Conservation (phyloP, 148 eudicot genomes). For the Nyssa sinensis region DNA sequence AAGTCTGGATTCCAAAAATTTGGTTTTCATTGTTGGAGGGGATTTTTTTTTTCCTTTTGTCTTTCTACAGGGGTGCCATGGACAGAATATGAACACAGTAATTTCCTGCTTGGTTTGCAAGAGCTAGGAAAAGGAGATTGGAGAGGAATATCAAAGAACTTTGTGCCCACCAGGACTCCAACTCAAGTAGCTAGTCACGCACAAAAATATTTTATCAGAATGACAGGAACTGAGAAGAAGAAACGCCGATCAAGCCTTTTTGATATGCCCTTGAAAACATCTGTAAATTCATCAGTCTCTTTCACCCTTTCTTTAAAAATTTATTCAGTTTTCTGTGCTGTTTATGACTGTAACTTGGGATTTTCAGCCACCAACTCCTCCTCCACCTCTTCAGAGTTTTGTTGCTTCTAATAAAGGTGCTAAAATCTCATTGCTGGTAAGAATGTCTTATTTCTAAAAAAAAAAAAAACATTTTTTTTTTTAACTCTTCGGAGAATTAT, state of each 20-base stretch:
- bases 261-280: slow-evolving; percentile 23
- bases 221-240: slow-evolving; percentile 15
- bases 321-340: too few species aligned
- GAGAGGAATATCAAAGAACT: slow-evolving; percentile 28
- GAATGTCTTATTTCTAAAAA: too few species aligned
- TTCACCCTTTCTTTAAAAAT: too few species aligned
- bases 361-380: slow-evolving; percentile 10
- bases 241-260: slow-evolving; percentile 32
- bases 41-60: neutral
- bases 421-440: slow-evolving; percentile 12
- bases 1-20: too few species aligned
- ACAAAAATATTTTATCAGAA: slow-evolving; percentile 31
- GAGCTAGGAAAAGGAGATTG: slow-evolving; percentile 32
- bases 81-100: slow-evolving; percentile 31
- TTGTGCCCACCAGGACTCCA: slow-evolving; percentile 29
- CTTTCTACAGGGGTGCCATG: slow-evolving; percentile 24
- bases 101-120: slow-evolving; percentile 25
- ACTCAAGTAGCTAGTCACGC: slow-evolving; percentile 44
- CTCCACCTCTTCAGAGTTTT: too few species aligned
- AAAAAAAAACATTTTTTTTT: neutral
- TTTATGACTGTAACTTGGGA: too few species aligned
- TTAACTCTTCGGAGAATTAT: neutral
- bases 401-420: neutral
- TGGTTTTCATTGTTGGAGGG: neutral
- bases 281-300: too few species aligned